Evolutionary conservation across 176 grass and related monocot species (phyloP).

Genomic region (Olyra latifolia): DNA sequence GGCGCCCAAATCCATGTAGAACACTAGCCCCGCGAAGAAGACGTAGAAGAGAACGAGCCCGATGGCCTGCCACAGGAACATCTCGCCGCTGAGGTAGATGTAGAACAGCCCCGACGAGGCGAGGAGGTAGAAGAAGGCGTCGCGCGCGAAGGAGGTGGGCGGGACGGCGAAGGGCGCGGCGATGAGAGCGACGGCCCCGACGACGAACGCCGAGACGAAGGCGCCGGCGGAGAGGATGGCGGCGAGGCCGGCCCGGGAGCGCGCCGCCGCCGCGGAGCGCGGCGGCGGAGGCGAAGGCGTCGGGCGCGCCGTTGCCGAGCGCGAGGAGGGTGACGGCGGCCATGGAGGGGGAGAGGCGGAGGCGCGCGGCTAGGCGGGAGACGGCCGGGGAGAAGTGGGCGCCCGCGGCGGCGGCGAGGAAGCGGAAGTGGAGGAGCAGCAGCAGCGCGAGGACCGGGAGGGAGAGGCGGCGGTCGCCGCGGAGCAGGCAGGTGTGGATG

Average conservation of each 20-base stretch:
- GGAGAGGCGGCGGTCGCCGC: constrained; percentile 39
- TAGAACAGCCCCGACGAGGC: constrained; percentile 71
- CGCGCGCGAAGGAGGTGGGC: constrained; percentile 59
- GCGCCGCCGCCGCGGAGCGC: constrained; percentile 43
- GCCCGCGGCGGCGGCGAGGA: constrained; percentile 61
- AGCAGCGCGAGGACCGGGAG: constrained; percentile 54
- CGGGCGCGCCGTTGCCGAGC: constrained; percentile 86
- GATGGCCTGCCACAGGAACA: constrained; percentile 88
- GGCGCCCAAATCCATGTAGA: constrained; percentile 75
- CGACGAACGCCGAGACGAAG: constrained; percentile 92
- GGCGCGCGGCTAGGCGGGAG: constrained; percentile 53
- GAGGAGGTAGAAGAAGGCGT: constrained; percentile 87
- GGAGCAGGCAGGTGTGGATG: constrained; percentile 64
- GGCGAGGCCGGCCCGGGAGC: constrained; percentile 59
- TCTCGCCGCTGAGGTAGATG: constrained; percentile 84
- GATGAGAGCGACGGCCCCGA: constrained; percentile 62
- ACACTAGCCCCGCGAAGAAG: constrained; percentile 84
- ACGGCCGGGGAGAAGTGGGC: constrained; percentile 68
- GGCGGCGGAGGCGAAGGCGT: constrained; percentile 73
- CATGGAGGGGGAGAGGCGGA: constrained; percentile 80
- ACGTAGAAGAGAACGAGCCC: constrained; percentile 77
- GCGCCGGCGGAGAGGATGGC: constrained; percentile 75
- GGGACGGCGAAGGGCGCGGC: constrained; percentile 71
- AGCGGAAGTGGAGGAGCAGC: constrained; percentile 67
- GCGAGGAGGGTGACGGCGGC: constrained; percentile 93